Evolutionary conservation across 192 early-diverging fungal species (phyloP).

Genomic region (Linnemannia elongata): DNA sequence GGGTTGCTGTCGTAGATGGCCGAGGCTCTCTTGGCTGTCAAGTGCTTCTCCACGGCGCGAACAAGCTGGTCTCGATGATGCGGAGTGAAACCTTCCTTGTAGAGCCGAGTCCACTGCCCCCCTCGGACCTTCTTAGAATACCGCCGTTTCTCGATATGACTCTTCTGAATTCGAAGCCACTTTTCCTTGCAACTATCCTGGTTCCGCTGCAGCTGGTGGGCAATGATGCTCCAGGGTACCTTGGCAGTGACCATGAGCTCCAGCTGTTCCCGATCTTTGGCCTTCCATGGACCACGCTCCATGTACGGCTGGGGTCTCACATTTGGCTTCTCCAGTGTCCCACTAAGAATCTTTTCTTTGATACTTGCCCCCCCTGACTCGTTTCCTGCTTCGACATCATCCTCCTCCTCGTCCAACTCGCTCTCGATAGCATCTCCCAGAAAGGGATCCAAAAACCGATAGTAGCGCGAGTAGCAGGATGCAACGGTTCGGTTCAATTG

Average conservation of each 20-base stretch:
- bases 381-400: background rate
- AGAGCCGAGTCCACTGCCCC: constrained; percentile 18
- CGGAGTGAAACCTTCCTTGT: constrained; percentile 35
- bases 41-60: constrained; percentile 27
- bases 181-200: constrained; percentile 48
- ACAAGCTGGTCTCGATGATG: constrained; percentile 26
- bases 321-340: background rate
- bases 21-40: constrained; percentile 6
- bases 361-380: background rate
- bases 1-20: background rate
- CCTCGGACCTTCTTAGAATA: constrained; percentile 17
- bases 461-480: constrained; percentile 44
- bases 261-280: constrained; percentile 30
- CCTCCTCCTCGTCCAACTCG: background rate
- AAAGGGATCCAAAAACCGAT: constrained; percentile 43
- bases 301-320: constrained; percentile 11
- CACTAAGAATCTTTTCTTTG: background rate
- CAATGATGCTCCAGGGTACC: constrained; percentile 27
- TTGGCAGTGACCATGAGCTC: constrained; percentile 11
- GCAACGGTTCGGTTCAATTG: constrained; percentile 13
- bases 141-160: background rate
- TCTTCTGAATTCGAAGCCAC: constrained; percentile 31
- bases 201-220: constrained; percentile 34
- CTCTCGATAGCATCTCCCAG: constrained; percentile 40
- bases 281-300: constrained; percentile 40